A percentile compares a stretch with the other conserved stretches of the same genome.
Evolutionary conservation across 2,329 filamentous ascomycete species (phyloP).

Genomic region (Hypoxylon sp.): DNA sequence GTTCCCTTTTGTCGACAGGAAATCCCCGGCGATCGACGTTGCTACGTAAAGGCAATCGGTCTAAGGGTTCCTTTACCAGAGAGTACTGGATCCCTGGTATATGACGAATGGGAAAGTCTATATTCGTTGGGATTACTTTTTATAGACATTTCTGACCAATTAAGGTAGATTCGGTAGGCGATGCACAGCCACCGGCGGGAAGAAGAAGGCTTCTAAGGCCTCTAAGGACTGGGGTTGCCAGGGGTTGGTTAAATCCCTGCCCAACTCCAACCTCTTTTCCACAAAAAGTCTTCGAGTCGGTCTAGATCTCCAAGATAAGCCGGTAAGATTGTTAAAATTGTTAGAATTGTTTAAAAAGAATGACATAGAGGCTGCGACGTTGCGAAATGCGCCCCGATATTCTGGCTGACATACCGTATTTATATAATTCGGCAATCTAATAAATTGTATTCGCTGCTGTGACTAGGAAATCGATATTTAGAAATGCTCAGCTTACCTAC

Average conservation of each 20-base stretch:
- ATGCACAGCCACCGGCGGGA: conserved; percentile 46
- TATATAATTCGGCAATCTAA: conserved; percentile 10
- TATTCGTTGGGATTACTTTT: conserved; percentile 48
- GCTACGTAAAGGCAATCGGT: conserved; percentile 31
- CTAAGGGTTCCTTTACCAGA: conserved; percentile 25
- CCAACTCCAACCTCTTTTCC: conserved; percentile 21
- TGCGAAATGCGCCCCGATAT: conserved; percentile 26
- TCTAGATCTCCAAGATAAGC: conserved; percentile 30
- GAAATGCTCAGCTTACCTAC: background rate
- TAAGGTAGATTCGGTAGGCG: conserved; percentile 41
- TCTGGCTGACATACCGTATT: conserved; percentile 16
- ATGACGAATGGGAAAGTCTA: conserved; percentile 47
- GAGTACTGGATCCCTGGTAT: conserved; percentile 24
- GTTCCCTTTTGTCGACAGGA: conserved; percentile 31
- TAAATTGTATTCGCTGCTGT: conserved; percentile 1
- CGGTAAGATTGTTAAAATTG: conserved; percentile 21
- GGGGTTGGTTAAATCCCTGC: conserved; percentile 24
- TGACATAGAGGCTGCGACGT: conserved; percentile 40
- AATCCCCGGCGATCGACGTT: conserved; percentile 32
- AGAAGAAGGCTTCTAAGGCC: conserved; percentile 30
- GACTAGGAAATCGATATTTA: background rate
- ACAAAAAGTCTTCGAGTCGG: conserved; percentile 21
- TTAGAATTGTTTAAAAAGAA: conserved; percentile 27
- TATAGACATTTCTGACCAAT: conserved; percentile 48
- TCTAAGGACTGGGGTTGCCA: conserved; percentile 18